Conservation (phyloP, 1,284 basidiomycete species). For the Apiotrichum gamsii region DNA sequence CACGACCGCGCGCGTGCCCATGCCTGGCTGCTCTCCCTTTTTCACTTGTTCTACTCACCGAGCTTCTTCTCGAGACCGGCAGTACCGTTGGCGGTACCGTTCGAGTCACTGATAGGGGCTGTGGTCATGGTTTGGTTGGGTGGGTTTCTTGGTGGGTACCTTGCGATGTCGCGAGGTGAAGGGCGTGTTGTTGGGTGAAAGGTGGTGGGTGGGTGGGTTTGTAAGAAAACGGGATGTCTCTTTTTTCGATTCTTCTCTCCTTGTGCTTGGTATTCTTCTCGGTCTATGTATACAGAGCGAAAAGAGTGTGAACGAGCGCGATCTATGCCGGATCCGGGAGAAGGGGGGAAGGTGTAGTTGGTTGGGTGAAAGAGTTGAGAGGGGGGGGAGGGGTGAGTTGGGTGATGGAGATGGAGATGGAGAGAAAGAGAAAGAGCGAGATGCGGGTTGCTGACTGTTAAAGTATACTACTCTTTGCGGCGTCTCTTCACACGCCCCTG, state of each 20-base stretch:
- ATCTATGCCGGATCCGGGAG: background rate
- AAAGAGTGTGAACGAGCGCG: constrained; percentile 13
- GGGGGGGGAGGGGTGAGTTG: constrained; percentile 5
- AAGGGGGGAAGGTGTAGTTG: background rate
- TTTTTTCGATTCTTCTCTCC: background rate
- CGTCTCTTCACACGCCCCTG: too few relatives aligned
- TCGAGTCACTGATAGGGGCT: constrained; percentile 28
- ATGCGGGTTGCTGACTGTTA: too few relatives aligned
- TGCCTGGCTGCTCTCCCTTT: too few relatives aligned
- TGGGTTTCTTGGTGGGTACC: constrained; percentile 9
- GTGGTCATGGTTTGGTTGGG: constrained; percentile 32
- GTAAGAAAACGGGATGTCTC: background rate
- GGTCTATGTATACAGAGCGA: constrained; percentile 21
- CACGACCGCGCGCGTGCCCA: too few relatives aligned
- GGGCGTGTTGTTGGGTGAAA: background rate
- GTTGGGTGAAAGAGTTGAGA: background rate
- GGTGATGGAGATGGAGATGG: background rate
- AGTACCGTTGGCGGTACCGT: constrained; percentile 53
- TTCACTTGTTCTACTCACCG: constrained; percentile 54
- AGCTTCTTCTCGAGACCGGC: constrained; percentile 74
- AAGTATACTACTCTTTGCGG: too few relatives aligned
- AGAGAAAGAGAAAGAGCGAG: too few relatives aligned
- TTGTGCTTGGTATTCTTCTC: constrained; percentile 8
- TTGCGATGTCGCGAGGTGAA: constrained; percentile 6
- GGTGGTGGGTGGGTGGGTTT: background rate